phyloP scores from a whole-genome alignment of 805 yeast genomes.

The Yarrowia porcina region DNA sequence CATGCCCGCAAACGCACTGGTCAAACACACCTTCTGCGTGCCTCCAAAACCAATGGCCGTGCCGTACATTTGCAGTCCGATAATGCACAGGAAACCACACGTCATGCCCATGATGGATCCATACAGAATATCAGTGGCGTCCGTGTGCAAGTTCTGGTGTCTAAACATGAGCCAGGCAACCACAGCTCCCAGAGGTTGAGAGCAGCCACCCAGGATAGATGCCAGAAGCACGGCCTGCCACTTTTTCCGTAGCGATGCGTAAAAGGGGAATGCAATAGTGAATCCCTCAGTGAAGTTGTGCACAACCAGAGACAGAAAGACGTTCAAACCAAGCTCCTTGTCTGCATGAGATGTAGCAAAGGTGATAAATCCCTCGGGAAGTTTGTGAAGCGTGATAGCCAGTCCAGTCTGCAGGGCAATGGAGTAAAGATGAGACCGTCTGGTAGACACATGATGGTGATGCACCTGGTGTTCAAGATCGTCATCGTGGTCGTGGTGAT shows the following conservation, averaged over 20 bases:
- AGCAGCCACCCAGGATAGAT: slow-evolving; percentile 69
- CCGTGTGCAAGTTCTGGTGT: slow-evolving; percentile 39
- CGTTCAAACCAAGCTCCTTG: slow-evolving; percentile 67
- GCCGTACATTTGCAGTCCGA: slow-evolving; percentile 81
- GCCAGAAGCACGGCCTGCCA: slow-evolving; percentile 61
- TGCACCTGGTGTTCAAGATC: slow-evolving; percentile 46
- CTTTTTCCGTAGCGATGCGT: slow-evolving; percentile 65
- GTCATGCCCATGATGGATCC: slow-evolving; percentile 70
- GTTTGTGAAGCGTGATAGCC: slow-evolving; percentile 83
- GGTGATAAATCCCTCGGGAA: slow-evolving; percentile 93
- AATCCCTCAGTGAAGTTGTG: slow-evolving; percentile 95
- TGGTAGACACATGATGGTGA: slow-evolving; percentile 77
- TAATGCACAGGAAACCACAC: slow-evolving; percentile 78
- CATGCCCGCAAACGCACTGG: slow-evolving; percentile 62
- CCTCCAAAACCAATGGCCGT: slow-evolving; percentile 81
- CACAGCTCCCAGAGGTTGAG: slow-evolving; percentile 88
- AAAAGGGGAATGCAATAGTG: slow-evolving; percentile 86
- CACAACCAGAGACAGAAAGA: slow-evolving; percentile 77
- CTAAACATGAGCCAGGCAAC: slow-evolving; percentile 55
- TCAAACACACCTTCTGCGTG: slow-evolving; percentile 53
- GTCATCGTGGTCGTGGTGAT: slow-evolving; percentile 31
- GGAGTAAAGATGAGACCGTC: slow-evolving; percentile 70
- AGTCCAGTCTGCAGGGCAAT: slow-evolving; percentile 88
- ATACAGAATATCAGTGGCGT: slow-evolving; percentile 44
- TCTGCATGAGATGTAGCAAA: slow-evolving; percentile 71